Evolutionary conservation across 2,329 filamentous ascomycete genomes (phyloP).

Genomic region (Fusarium lyarnte): DNA sequence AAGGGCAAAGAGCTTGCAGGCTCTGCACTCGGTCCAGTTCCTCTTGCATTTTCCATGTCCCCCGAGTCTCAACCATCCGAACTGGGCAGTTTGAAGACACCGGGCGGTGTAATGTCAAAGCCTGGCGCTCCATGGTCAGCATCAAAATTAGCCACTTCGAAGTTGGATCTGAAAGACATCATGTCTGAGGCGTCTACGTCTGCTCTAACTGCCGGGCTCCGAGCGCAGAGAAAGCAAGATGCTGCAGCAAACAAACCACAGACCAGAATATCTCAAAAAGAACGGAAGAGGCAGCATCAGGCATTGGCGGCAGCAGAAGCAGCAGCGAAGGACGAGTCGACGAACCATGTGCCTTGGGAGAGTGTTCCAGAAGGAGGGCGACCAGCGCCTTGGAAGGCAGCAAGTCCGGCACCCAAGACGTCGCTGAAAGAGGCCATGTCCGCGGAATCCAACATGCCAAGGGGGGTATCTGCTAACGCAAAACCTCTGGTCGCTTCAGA

Average conservation of each 20-base stretch:
- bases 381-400: constrained; percentile 73
- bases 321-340: constrained; percentile 48
- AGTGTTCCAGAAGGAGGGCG: constrained; percentile 49
- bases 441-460: constrained; percentile 41
- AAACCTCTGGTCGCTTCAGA: constrained; percentile 58
- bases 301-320: constrained; percentile 63
- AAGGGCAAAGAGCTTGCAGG: constrained; percentile 41
- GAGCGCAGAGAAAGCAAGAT: constrained; percentile 59
- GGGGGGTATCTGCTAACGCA: constrained; percentile 44
- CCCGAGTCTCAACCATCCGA: constrained; percentile 20
- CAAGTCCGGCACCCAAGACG: constrained; percentile 58
- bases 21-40: constrained; percentile 12
- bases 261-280: constrained; percentile 85
- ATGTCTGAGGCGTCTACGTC: constrained; percentile 70
- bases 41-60: constrained; percentile 34
- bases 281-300: constrained; percentile 85
- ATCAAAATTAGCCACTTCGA: constrained; percentile 64
- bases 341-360: constrained; percentile 56
- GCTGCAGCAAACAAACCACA: constrained; percentile 50
- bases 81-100: background rate
- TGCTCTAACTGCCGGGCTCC: constrained; percentile 63
- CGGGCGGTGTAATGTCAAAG: constrained; percentile 19
- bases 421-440: constrained; percentile 61
- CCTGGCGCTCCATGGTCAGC: constrained; percentile 60
- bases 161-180: constrained; percentile 80